Evolutionary conservation across 768 basidiomycete genomes (phyloP), one percentile per base, ranked within the genome.

Genomic region (Tylopilus felleus): DNA sequence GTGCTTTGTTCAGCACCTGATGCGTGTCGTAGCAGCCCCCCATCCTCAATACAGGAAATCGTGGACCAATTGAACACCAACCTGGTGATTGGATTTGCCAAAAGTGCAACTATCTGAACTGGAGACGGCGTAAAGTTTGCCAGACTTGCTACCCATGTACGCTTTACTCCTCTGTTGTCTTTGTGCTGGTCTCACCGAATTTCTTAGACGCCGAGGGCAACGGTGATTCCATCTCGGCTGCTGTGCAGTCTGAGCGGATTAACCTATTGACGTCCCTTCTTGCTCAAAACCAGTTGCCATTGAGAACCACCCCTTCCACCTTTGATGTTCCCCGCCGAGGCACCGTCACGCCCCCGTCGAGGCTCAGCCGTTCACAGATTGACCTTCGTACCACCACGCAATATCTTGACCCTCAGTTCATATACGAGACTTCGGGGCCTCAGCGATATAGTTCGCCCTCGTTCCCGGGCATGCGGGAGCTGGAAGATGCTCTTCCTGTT

Each of bases 31-130:
- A 88, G 84, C 88, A 87, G 58, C 91, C 90, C 22, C 91, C 90
- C 52, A 93, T 93, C 62, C 74, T 93, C 59, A 93, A 93, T 66
- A 93, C 91, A 0, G 90, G 90, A 2, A 93, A 93, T 70, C 80
- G 86, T 52, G 90, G 90, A 23, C 90, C 91, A 8, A 93, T 93
- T 50, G 87, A 90, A 59, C 88, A 91, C 71, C 86, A 88, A 76
- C 86, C 86, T 7, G 86, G 86, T 17, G 87, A 88, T 73, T 88
- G 87, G 90, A 78, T 90, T 52, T 93, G 90, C 71, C 75, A 77
- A 59, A 89, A 87, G 66, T 93, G 91, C 70, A 87, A 88, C 64
- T 93, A 93, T 72, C 71, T 91, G 60, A 93, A 93, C 67, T 93
- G 90, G 90, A 78, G 90, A 59, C 74, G 90, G 53, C 75, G 90